Conservation (phyloP, 805 yeast species). For the Zygotorulaspora chibaensis region DNA sequence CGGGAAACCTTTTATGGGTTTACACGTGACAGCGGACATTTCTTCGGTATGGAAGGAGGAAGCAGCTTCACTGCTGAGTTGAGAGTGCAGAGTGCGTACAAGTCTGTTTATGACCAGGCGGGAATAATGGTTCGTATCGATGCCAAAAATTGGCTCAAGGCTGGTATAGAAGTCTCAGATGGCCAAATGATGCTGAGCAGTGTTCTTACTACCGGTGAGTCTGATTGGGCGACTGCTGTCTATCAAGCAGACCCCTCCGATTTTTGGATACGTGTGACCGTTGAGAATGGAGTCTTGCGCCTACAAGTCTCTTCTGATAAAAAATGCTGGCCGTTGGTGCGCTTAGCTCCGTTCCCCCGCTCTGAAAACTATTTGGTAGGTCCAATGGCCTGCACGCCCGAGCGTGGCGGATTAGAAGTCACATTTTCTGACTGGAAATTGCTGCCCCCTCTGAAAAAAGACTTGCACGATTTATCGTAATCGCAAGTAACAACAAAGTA, state of each 20-base stretch:
- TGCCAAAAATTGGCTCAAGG: slow-evolving; percentile 4
- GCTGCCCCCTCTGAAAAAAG: not conserved
- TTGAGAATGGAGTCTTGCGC: slow-evolving; percentile 2
- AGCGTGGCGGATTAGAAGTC: slow-evolving; percentile 6
- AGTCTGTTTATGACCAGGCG: slow-evolving; percentile 5
- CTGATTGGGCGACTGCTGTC: slow-evolving; percentile 7
- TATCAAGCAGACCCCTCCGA: not conserved
- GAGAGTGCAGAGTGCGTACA: slow-evolving; percentile 4
- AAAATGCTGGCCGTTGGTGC: slow-evolving; percentile 6
- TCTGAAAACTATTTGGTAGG: slow-evolving; percentile 6
- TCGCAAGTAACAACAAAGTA: not conserved
- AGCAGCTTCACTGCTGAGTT: slow-evolving; percentile 6
- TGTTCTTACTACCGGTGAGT: slow-evolving; percentile 2
- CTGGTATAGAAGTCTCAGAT: slow-evolving; percentile 8
- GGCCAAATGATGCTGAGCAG: slow-evolving; percentile 8
- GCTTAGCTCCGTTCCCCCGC: slow-evolving; percentile 3
- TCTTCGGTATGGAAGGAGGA: slow-evolving; percentile 2
- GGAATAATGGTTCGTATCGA: slow-evolving; percentile 7
- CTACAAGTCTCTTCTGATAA: slow-evolving; percentile 3
- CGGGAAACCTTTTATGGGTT: slow-evolving; percentile 6
- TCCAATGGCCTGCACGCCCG: slow-evolving; percentile 8
- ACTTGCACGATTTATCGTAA: slow-evolving; percentile 2
- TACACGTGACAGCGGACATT: slow-evolving; percentile 6
- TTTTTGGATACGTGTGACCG: slow-evolving; percentile 6
- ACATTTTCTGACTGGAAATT: slow-evolving; percentile 7